Conservation (phyloP, 1,284 basidiomycete species). For the Boletus semigastroideus region DNA sequence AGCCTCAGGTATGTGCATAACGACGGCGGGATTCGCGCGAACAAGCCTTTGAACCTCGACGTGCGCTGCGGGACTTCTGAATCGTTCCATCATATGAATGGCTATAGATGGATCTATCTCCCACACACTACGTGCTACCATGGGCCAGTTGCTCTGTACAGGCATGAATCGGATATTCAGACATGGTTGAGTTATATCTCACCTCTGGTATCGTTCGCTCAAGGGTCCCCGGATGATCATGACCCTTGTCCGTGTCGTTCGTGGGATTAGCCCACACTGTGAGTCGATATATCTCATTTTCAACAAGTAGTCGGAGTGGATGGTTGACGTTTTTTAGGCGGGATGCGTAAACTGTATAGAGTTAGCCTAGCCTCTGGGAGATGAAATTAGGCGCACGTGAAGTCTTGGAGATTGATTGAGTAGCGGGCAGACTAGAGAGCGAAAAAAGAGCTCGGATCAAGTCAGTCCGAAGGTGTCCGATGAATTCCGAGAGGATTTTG, state of each 20-base stretch:
- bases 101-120: conserved; percentile 80
- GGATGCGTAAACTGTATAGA: conserved; percentile 51
- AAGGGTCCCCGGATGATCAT: conserved; percentile 55
- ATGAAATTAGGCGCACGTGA: conserved; percentile 41
- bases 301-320: conserved; percentile 80
- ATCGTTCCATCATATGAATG: conserved; percentile 83
- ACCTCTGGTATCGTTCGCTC: conserved; percentile 66
- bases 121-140: conserved; percentile 78
- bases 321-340: conserved; percentile 66
- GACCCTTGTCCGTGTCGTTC: conserved; percentile 70
- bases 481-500: conserved; percentile 83
- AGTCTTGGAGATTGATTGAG: conserved; percentile 45
- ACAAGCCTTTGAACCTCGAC: conserved; percentile 78
- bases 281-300: conserved; percentile 87
- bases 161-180: conserved; percentile 9
- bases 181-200: conserved; percentile 17
- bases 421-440: conserved; percentile 69
- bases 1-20: conserved; percentile 78
- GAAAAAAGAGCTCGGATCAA: conserved; percentile 60
- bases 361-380: conserved; percentile 4
- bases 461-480: conserved; percentile 76
- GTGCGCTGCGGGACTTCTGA: conserved; percentile 65
- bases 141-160: conserved; percentile 66
- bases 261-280: conserved; percentile 91
- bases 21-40: conserved; percentile 69